Evolutionary conservation across 2,329 filamentous ascomycete species (phyloP), one percentile per base, ranked within the genome.

Genomic region (Penicillium freii): DNA sequence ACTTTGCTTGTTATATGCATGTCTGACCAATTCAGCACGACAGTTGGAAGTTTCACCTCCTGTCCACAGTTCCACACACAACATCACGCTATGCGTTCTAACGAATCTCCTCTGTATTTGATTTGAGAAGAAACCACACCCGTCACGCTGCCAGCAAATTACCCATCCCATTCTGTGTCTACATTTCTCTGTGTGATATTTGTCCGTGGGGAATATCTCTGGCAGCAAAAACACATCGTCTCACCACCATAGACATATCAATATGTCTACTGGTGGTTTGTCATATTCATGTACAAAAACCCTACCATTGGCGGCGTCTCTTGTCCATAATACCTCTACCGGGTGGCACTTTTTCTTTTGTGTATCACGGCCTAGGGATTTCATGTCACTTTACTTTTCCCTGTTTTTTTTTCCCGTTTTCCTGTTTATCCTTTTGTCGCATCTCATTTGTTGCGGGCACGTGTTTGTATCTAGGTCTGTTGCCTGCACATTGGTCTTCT

Each of bases 241-340:
- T 29, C 15, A 21, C 34, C n/a, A 21, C 47, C 21, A 4, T 21
- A 15, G 25, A 43, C 49, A 33, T 31, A 19, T n/a, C 21, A 25
- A 8, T 17, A 11, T 33, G 38, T 27, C 39, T 44, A 31, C 15
- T 21, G 29, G 39, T 45, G 29, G 34, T 6, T 44, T 52, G n/a
- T 52, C 42, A 9, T 33, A 11, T 52, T 40, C 54, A 40, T 56
- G 54, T 56, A 56, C 42, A 56, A 53, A 56, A 52, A 47, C 34
- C 44, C 44, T 39, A 39, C 51, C 43, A 53, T 56, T 47, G 42
- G 49, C 49, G 54, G 54, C 49, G 42, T 47, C 48, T 42, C 27
- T 34, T 55, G 46, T 55, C 23, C 23, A 51, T 55, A 51, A 27
- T 27, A 39, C 53, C 53, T 36, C 25, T 54, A 50, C 34, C 19